These are phyloP conservation scores for Aspergillus arachidicola DNA, from an alignment of 2,329 filamentous ascomycete genomes.

Conservation along the genomic window DNA sequence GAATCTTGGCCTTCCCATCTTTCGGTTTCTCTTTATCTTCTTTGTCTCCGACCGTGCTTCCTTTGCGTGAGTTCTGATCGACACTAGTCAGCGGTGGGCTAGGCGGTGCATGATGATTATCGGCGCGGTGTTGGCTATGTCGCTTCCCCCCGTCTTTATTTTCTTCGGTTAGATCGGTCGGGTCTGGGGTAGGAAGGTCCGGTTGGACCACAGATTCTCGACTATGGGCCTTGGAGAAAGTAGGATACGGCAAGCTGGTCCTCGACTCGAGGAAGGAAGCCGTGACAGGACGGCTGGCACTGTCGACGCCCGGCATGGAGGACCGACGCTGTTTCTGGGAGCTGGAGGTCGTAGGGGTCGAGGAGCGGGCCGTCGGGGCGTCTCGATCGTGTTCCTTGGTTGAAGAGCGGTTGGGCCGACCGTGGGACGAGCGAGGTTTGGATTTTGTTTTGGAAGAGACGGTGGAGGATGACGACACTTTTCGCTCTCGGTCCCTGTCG, in stretches of 20 bases:
- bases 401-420: constrained; percentile 33
- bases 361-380: constrained; percentile 31
- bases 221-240: constrained; percentile 87
- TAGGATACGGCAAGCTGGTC: constrained; percentile 70
- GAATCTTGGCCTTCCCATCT: constrained; percentile 39
- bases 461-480: constrained; percentile 29
- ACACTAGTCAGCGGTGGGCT: constrained; percentile 52
- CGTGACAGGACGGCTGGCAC: constrained; percentile 33
- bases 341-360: constrained; percentile 28
- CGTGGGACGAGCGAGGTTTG: constrained; percentile 36
- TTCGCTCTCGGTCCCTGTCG: constrained; percentile 32
- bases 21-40: constrained; percentile 39
- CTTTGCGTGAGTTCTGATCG: constrained; percentile 44
- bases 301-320: constrained; percentile 58
- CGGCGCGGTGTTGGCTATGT: constrained; percentile 25
- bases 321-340: constrained; percentile 38
- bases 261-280: constrained; percentile 48
- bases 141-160: constrained; percentile 43
- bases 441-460: constrained; percentile 30
- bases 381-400: constrained; percentile 38
- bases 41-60: constrained; percentile 34
- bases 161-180: constrained; percentile 66
- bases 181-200: constrained; percentile 66
- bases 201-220: constrained; percentile 72
- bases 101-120: constrained; percentile 44